Evolutionary conservation across 2,329 filamentous ascomycete species (phyloP), one percentile per base, ranked within the genome.

Genomic region (Aureobasidium vineae): DNA sequence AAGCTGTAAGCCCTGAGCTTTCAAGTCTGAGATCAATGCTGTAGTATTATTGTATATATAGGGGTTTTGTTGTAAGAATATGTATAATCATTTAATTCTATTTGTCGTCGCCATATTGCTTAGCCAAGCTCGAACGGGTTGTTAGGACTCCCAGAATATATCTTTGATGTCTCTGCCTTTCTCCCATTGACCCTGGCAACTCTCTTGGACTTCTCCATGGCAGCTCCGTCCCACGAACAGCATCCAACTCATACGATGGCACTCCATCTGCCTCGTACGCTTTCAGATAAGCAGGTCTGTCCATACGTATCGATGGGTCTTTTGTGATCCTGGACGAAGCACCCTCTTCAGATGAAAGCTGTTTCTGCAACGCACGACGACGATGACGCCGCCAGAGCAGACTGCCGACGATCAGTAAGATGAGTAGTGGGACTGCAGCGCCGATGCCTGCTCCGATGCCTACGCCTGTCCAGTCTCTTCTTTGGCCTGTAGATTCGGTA

Each of bases 1-100:
- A 93, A 74, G 86, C 89, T 60, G 94, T 98, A 10, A 89, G 85
- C 74, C 80, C 81, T 0, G 79, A 83, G 56, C 71, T 90, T 69
- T 77, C 77, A 28, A 77, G 77, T 26, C 67, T 89, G 63, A 70
- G 69, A 28, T 65, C 61, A 11, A 7, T 53, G 21, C 36, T 63
- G 15, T 63, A 50, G 21, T 7, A 26, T 5, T 13, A 47, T 47
- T 26, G 43, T 47, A 47, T 26, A 47, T 47, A 1, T 47, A 23
- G 8, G 11, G 13, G 5, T n/a, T n/a, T 33, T 50, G 16, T 11
- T 50, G 26, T 28, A 19, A 8, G 13, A 8, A 26, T 50, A 50
- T 28, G 47, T 50, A 28, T 26, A 50, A 16, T 49, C 23, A 31
- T 50, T 5, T 26, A 26, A 5, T 47, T 5, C 4, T 26, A 6